Evolutionary conservation across 441 rosid species (phyloP).

Genomic region (Eruca vesicaria): DNA sequence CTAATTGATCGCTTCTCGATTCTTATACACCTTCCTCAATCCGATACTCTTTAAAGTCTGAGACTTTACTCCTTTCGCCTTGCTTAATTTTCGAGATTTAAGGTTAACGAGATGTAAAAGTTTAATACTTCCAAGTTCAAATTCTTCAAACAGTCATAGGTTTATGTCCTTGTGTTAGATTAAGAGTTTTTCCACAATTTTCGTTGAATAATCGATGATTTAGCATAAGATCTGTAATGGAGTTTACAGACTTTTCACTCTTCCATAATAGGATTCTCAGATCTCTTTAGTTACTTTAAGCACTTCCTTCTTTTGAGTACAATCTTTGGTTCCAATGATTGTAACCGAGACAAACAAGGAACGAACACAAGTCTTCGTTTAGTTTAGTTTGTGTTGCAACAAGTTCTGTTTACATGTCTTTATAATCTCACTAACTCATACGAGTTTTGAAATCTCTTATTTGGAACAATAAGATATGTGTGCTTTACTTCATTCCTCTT

Average conservation of each 20-base stretch:
- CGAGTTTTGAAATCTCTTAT: not conserved
- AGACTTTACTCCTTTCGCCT: not conserved
- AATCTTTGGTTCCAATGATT: not conserved
- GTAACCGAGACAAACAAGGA: not conserved
- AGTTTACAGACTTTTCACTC: not conserved
- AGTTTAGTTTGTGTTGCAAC: not conserved
- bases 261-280: not conserved
- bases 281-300: not conserved
- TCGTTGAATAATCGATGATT: not conserved
- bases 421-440: constrained; percentile 5
- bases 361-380: not conserved
- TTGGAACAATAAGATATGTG: not conserved
- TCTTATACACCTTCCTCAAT: not conserved
- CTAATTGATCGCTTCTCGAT: not conserved
- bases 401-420: not conserved
- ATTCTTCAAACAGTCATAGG: not conserved
- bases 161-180: not conserved
- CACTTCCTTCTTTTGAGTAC: not conserved
- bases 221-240: constrained; percentile 1
- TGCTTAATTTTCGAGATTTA: not conserved
- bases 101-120: not conserved
- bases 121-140: not conserved
- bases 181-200: not conserved
- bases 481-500: not conserved
- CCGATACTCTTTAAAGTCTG: not conserved